Evolutionary conservation across 2,329 filamentous ascomycete genomes (phyloP), one percentile per base, ranked within the genome.

Genomic region (Monosporascus sp.): DNA sequence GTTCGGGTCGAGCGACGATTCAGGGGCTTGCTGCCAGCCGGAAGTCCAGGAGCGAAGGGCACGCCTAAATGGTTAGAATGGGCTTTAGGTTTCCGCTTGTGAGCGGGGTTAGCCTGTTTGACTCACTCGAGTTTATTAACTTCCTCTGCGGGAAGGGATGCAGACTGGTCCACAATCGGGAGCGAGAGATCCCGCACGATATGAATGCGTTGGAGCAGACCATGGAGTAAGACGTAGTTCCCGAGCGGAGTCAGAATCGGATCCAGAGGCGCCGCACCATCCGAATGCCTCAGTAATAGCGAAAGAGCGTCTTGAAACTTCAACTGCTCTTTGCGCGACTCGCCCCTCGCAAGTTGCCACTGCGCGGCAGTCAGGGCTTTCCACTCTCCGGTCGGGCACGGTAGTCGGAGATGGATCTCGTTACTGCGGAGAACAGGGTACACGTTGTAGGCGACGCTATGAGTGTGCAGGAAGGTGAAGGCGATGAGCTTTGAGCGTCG

Each of bases 1-100:
- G 48, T 72, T 71, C 0, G 71, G 71, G 37, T 73, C 70, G 0
- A 73, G 67, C 24, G 63, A 69, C 2, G 70, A 72, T 46, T 73
- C 70, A 0, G 70, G 67, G 0, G 68, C 67, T 51, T 72, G 69
- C 26, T 73, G 70, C 70, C 70, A 73, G 7, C 67, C 66, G 0
- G 68, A 65, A 2, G 70, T 72, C 70, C 70, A 73, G 0, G 68
- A 69, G 0, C 70, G 64, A 1, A 73, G 60, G 0, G 62, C 70
- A 7, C 68, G 65, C 37, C 67, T 72, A 56, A 5, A 53, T 20
- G 6, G 0, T 4, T 40, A 5, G 19, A 7, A 24, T 22, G 24
- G n/a, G 8, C 8, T 38, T 48, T 20, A 35, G 6, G 17, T 9
- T 47, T 20, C 17, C 14, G 7, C 8, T 27, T 27, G 2, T 27